Conservation (phyloP, 345 rosid genomes). For the Brassica nigra region DNA sequence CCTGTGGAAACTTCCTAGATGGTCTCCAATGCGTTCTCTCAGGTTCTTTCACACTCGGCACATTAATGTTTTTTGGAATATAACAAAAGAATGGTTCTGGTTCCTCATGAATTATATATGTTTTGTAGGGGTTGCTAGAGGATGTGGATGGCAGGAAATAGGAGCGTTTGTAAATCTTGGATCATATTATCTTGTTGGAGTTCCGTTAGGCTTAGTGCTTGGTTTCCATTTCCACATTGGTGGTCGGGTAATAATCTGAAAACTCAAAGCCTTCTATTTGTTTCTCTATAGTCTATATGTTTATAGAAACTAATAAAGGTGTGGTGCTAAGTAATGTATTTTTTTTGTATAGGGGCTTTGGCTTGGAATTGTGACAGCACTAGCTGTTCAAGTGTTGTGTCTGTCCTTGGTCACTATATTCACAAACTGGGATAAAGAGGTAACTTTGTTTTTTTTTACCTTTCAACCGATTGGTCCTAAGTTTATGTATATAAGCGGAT, state of each 20-base stretch:
- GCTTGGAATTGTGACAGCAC: background rate
- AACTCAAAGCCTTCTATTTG: background rate
- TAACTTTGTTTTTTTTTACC: background rate
- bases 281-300: background rate
- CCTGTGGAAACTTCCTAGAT: background rate
- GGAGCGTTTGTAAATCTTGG: background rate
- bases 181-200: background rate
- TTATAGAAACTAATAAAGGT: background rate
- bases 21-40: background rate
- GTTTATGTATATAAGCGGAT: background rate
- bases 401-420: background rate
- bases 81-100: background rate
- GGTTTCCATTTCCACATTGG: conserved; percentile 1
- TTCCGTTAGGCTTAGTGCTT: background rate
- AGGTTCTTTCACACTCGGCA: background rate
- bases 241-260: background rate
- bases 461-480: background rate
- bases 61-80: too few relatives aligned
- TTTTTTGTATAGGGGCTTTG: background rate
- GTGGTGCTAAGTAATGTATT: background rate
- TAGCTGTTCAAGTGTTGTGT: background rate
- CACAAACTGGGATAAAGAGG: background rate
- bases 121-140: background rate
- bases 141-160: background rate
- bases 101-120: background rate